Conservation (phyloP, 179 eudicot genomes). For the Kewa caespitosa region DNA sequence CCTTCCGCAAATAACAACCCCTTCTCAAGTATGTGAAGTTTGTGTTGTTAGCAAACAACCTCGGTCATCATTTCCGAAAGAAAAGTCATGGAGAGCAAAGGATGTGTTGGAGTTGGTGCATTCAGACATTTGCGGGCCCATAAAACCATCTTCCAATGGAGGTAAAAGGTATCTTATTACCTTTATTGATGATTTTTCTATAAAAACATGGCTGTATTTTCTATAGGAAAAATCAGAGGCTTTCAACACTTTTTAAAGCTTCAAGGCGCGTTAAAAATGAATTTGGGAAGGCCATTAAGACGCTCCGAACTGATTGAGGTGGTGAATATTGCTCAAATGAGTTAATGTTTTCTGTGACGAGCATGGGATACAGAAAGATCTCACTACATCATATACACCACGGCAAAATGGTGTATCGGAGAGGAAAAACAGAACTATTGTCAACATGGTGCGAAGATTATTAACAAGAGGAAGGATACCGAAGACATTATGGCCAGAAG, state of each 20-base stretch:
- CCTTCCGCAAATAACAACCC: background rate
- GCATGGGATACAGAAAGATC: background rate
- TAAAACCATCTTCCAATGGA: constrained; percentile 17
- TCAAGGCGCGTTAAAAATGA: background rate
- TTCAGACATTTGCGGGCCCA: constrained; percentile 17
- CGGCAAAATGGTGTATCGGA: constrained; percentile 4
- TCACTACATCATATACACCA: background rate
- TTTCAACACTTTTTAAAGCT: background rate
- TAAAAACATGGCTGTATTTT: constrained; percentile 23
- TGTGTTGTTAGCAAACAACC: constrained; percentile 21
- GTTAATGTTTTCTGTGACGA: background rate
- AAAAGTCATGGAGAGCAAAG: constrained; percentile 19
- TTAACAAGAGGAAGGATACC: background rate
- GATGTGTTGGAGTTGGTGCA: background rate
- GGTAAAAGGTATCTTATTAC: constrained; percentile 14
- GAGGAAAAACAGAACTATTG: background rate
- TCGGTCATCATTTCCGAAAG: constrained; percentile 9
- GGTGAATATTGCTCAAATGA: constrained; percentile 11
- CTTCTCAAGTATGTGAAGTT: constrained; percentile 10
- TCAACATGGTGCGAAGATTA: constrained; percentile 13
- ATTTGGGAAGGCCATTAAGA: background rate
- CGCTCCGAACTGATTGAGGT: background rate
- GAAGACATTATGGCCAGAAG: constrained; percentile 15
- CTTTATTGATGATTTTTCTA: constrained; percentile 15
- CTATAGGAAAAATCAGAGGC: constrained; percentile 13